phyloP scores from a whole-genome alignment of 441 rosid species.

The Isatis lusitanica region DNA sequence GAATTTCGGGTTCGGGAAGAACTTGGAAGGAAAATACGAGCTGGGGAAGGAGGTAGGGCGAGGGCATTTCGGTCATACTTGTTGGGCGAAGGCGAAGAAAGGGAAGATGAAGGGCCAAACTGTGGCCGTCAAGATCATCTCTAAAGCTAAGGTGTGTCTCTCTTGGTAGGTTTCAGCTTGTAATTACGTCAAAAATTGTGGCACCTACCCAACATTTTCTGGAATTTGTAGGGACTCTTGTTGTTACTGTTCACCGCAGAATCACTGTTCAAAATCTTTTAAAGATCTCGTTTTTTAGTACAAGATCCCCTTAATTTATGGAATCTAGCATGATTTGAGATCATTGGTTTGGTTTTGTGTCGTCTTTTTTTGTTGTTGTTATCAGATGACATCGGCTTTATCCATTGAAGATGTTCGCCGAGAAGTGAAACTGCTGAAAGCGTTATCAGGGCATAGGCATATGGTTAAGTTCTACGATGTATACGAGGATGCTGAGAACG shows the following conservation, averaged over 20 bases:
- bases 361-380: neutral
- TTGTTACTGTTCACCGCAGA: neutral
- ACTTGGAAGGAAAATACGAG: constrained; percentile 51
- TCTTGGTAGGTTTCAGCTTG: neutral
- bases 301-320: neutral
- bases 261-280: neutral
- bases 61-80: constrained; percentile 81
- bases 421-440: constrained; percentile 63
- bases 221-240: neutral
- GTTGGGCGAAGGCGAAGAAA: constrained; percentile 66
- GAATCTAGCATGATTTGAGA: neutral
- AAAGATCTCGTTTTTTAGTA: neutral
- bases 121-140: constrained; percentile 68
- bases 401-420: constrained; percentile 65
- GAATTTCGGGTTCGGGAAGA: constrained; percentile 56
- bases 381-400: constrained; percentile 68
- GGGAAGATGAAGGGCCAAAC: constrained; percentile 63
- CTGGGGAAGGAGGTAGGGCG: constrained; percentile 64
- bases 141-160: constrained; percentile 59
- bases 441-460: constrained; percentile 51
- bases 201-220: neutral
- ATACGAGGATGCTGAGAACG: constrained; percentile 51
- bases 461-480: constrained; percentile 57
- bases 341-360: neutral
- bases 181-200: neutral